Evolutionary conservation across 1,284 basidiomycete species (phyloP).

Genomic region (Tremellales sp.): DNA sequence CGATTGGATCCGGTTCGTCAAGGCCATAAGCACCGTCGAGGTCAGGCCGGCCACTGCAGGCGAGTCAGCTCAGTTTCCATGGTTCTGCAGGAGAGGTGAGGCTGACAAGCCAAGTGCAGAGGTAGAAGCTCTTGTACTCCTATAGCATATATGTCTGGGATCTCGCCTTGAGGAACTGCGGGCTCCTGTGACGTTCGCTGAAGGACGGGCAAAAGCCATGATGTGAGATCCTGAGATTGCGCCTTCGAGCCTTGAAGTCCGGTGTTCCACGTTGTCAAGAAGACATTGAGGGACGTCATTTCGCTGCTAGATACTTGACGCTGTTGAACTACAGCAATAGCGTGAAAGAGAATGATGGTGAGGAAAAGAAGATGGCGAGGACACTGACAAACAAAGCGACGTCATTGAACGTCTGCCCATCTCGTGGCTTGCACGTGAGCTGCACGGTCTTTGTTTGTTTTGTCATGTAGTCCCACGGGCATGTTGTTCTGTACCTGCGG

Average conservation of each 20-base stretch:
- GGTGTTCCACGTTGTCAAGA: conserved; percentile 49
- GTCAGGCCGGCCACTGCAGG: conserved; percentile 36
- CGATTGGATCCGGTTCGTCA: conserved; percentile 40
- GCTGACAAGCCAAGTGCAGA: conserved; percentile 45
- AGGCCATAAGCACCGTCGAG: conserved; percentile 27
- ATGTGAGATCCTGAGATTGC: conserved; percentile 42
- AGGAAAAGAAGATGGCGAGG: no score
- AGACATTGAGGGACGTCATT: conserved; percentile 43
- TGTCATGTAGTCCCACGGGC: no score
- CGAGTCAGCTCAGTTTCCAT: not conserved
- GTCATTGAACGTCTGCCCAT: no score
- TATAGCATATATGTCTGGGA: conserved; percentile 79
- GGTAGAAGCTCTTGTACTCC: conserved; percentile 92
- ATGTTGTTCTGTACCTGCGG: no score
- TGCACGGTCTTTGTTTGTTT: no score
- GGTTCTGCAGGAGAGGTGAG: not conserved
- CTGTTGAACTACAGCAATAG: not conserved
- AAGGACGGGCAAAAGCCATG: conserved; percentile 48
- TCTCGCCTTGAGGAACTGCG: conserved; percentile 14
- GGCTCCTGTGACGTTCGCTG: conserved; percentile 27
- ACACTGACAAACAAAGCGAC: no score
- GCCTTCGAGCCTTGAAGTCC: conserved; percentile 46
- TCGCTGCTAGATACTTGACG: no score
- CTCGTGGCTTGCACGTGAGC: no score
- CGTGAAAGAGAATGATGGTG: no score